Evolutionary conservation across 805 yeast species (phyloP), one percentile per base, ranked within the genome.

Genomic region (Cyberlindnera japonica): DNA sequence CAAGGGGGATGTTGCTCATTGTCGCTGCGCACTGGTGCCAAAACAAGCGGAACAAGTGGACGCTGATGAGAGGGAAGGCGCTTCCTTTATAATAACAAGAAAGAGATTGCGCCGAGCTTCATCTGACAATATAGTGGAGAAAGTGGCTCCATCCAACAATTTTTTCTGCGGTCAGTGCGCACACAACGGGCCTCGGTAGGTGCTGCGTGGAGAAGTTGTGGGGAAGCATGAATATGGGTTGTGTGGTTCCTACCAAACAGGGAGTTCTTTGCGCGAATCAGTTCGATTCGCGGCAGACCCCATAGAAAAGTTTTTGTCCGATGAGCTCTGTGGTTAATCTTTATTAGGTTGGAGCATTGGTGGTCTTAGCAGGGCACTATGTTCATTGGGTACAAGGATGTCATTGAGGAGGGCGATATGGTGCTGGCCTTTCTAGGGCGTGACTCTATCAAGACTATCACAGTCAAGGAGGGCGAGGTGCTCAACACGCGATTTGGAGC

Each of bases 401-500:
- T 56, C n/a, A 82, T 91, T 32, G 82, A 81, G 51, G 95, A 84
- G 49, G 95, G 93, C 5, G 97, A 90, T 57, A 67, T 90, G 16
- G 95, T 87, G 3, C 71, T 93, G 11, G 89, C 86, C 0, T 93
- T 90, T 75, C 75, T 93, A 17, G 81, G 93, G 33, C 71, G 98
- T 49, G 83, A 79, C 31, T 76, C 79, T 47, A 74, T 88, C 49
- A 88, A 85, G 57, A 95, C 97, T 1, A 63, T 90, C 26, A 68
- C 65, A 4, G 75, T 89, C 14, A 70, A 70, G 27, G 54, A 65
- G 15, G 88, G 81, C 6, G 83, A 75, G 28, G 62, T 65, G 4
- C 69, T 93, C 48, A 85, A 89, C 58, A 90, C 98, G 8, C 69
- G 96, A 44, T 93, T 81, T 61, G 99, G 99, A 12, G 72, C 83